Evolutionary conservation across 306 rosid species (phyloP).

Genomic region (Acacia melanoxylon): DNA sequence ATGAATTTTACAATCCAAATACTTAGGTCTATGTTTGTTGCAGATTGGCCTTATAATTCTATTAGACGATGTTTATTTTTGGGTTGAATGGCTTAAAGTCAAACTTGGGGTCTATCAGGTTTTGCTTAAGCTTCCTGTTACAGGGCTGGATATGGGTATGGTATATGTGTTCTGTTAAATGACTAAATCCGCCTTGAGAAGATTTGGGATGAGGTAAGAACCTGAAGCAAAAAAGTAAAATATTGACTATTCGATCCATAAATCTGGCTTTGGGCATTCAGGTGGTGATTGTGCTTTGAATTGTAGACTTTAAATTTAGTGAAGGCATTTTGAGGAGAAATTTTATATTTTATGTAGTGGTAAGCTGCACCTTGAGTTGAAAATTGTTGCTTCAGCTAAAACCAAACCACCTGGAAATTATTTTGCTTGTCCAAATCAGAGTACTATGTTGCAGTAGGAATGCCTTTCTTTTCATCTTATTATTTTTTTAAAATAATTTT

Average conservation of each 20-base stretch:
- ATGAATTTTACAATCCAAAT: neutral
- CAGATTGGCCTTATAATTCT: no score
- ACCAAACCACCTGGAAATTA: neutral
- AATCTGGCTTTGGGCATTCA: neutral
- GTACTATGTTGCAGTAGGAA: neutral
- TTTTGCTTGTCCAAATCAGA: conserved; percentile 3
- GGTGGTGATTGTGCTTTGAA: neutral
- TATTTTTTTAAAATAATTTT: neutral
- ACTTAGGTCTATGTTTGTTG: neutral
- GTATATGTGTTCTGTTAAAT: neutral
- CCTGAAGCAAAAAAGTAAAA: neutral
- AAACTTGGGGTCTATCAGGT: neutral
- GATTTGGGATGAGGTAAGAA: neutral
- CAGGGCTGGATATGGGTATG: neutral
- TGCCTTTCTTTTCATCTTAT: neutral
- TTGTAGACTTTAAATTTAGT: neutral
- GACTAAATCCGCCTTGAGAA: neutral
- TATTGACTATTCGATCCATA: neutral
- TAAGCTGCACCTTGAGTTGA: neutral
- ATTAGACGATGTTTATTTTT: no score
- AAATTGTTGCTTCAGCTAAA: neutral
- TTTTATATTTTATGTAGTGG: neutral
- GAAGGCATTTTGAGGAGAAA: neutral
- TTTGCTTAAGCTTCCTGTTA: neutral
- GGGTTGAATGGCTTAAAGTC: neutral